phyloP scores from a whole-genome alignment of 768 basidiomycete species.

The Melanogaster broomeanus region DNA sequence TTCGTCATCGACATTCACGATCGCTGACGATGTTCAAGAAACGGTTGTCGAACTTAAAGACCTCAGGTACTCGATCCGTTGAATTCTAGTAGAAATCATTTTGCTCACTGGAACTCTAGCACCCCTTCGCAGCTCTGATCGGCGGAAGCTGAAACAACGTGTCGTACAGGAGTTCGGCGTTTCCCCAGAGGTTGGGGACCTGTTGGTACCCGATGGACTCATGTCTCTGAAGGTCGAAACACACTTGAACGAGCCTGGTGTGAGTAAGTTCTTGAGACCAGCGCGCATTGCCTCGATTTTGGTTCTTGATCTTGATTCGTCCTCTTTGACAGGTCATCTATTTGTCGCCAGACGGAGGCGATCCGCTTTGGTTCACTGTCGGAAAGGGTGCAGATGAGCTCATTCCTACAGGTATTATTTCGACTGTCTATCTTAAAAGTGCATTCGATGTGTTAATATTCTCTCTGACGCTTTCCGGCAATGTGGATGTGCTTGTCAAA shows the following conservation, averaged over 20 bases:
- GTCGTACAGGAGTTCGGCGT: constrained; percentile 48
- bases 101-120: constrained; percentile 33
- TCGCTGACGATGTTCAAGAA: constrained; percentile 72
- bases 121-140: constrained; percentile 71
- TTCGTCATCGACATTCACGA: not conserved
- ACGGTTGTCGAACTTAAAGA: constrained; percentile 66
- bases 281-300: not conserved
- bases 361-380: constrained; percentile 78
- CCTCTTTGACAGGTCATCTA: constrained; percentile 60
- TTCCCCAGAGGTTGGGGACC: constrained; percentile 60
- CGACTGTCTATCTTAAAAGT: not conserved
- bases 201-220: constrained; percentile 75
- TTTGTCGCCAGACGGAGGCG: constrained; percentile 59
- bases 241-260: constrained; percentile 65
- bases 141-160: constrained; percentile 68
- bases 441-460: not conserved
- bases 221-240: constrained; percentile 67
- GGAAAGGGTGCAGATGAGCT: constrained; percentile 69
- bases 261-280: constrained; percentile 25
- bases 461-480: not conserved
- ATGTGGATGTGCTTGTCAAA: not conserved
- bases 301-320: not conserved
- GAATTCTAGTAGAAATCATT: not conserved
- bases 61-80: constrained; percentile 43
- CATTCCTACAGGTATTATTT: constrained; percentile 61